Base-by-base conservation (phyloP, 805 yeast genomes). In the Ogataea siamensis region DNA sequence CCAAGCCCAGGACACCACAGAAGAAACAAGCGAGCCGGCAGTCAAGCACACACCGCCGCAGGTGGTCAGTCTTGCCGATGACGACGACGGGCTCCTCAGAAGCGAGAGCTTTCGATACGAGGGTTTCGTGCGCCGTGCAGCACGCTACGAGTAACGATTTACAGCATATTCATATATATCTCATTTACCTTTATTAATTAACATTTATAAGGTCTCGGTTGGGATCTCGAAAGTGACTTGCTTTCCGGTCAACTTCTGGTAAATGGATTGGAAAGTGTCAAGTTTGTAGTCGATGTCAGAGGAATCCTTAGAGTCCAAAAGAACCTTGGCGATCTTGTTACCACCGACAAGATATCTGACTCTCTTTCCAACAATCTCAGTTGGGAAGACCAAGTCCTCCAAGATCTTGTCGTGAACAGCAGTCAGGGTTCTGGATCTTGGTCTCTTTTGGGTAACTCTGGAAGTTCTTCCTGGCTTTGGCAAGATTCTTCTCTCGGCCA, bases 351-450 rank as follows among this genome's bases (percentile, higher is more conserved):
- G 80, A 87, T 86, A 89, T 83, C 96, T 88, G 68, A 87, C 91
- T 80, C 99, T 88, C 88, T 93, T 93, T 74, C 99, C 99, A 59
- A 84, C 80, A 66, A 91, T 91, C 80, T 91, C 97, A 60, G 98
- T 89, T 74, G 99, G 99, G 97, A 84, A 91, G 58, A 93, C 99
- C 68, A 91, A 80, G 76, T 91, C 99, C 78, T 93, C 99, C 72
- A 91, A 87, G 76, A 91, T 77, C 73, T 87, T 87, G 77, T 93
- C 98, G 75, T 91, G 99, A 59, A 91, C 99, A 67, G 97, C 88
- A 61, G 96, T 82, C 73, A 93, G 80, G 66, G 99, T 91, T 85
- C 99, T 88, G 64, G 98, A 89, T 80, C 96, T 87, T 73, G 99
- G 99, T 82, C 99, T 89, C 89, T 93, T 89, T 79, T 93, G 99